Conservation (phyloP, 345 rosid genomes). For the Barbarea vulgaris region DNA sequence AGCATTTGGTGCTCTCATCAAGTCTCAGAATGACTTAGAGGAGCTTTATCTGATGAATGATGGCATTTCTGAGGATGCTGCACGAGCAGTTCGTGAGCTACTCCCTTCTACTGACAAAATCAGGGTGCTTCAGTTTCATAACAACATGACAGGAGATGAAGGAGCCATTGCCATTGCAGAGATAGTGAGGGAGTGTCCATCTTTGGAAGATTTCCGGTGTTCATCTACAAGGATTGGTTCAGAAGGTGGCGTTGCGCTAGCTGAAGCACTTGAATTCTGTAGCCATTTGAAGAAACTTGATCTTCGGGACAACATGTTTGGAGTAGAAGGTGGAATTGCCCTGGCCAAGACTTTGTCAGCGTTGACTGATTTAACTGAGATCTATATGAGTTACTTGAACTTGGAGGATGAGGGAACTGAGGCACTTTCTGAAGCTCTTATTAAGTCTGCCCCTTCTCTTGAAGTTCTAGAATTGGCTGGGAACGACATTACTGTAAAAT, state of each 20-base stretch:
- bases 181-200: constrained; percentile 56
- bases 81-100: constrained; percentile 73
- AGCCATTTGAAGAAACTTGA: constrained; percentile 73
- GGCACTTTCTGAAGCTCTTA: constrained; percentile 62
- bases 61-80: constrained; percentile 94
- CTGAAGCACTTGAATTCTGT: constrained; percentile 67
- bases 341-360: constrained; percentile 58
- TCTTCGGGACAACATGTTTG: constrained; percentile 92
- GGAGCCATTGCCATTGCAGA: constrained; percentile 79
- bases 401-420: constrained; percentile 81
- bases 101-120: constrained; percentile 78
- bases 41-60: constrained; percentile 87
- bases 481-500: constrained; percentile 74
- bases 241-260: constrained; percentile 82
- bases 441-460: constrained; percentile 65
- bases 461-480: constrained; percentile 91
- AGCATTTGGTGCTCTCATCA: constrained; percentile 72
- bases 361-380: constrained; percentile 58
- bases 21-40: constrained; percentile 70
- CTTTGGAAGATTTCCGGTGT: constrained; percentile 76
- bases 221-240: constrained; percentile 80
- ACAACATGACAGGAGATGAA: constrained; percentile 91
- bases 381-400: constrained; percentile 81
- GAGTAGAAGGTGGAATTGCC: constrained; percentile 74
- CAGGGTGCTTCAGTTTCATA: constrained; percentile 80